Base-by-base conservation (phyloP, 805 yeast genomes). In the Candida golubevii region DNA sequence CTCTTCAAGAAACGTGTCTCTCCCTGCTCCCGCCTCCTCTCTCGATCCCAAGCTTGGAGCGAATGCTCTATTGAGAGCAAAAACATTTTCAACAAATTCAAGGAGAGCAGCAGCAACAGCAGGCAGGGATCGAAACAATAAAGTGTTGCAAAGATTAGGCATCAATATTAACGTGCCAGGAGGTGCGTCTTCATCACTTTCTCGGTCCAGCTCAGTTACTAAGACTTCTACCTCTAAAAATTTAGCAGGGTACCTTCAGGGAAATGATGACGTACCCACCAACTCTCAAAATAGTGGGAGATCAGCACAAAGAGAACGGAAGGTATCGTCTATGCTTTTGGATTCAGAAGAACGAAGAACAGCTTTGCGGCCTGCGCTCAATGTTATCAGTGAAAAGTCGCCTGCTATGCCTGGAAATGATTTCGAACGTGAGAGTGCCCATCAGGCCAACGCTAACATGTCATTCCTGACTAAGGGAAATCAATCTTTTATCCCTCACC, bases 181-280 rank as follows among this genome's bases (percentile, higher is more conserved):
- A 26, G 41, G 53, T 15, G 45, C 37, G 40, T 50, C 41, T 44
- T 38, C 46, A 29, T 8, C 38, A 4, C 43, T 58, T 50, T 48
- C 55, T 2, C 48, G 54, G 6, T 51, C 57, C 8, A 53, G 53
- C 44, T 45, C 56, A 6, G 50, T 53, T 33, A 40, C 63, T 37
- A 69, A 69, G 48, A 67, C 72, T 8, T 67, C 74, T 8, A 66
- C 70, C 32, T 67, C 73, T 0, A 65, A 56, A 43, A 64, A 65
- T 38, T 50, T 60, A 30, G 51, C 62, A 2, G 51, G 53, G 6
- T 51, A 53, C 30, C 34, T 42, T 11, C 33, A 34, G 18, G 42
- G 38, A 12, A 26, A 38, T 4, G 36, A 30, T 6, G 13, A 27
- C 7, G 12, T 18, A 18, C 23, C 23, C 5, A 3, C 23, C 5